These are phyloP conservation scores for Trichophaea hybrida DNA, from an alignment of 2,329 filamentous ascomycete genomes.

Conservation along the genomic window DNA sequence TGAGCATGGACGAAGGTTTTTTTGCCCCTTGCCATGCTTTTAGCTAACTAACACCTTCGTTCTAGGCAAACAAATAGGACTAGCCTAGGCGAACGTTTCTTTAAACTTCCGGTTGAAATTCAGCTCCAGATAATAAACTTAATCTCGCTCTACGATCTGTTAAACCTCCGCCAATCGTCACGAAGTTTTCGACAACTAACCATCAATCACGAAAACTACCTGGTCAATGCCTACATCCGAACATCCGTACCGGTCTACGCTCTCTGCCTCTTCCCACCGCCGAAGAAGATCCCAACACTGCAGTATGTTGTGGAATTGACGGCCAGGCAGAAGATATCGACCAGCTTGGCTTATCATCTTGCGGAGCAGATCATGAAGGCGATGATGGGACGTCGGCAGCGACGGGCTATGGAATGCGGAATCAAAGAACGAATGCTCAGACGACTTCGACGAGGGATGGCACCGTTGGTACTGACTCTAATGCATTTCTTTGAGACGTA, in stretches of 20 bases:
- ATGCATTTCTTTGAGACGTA: constrained; percentile 23
- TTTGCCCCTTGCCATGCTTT: no score
- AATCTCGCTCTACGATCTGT: constrained; percentile 16
- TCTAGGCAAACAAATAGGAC: neutral
- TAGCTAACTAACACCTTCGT: no score
- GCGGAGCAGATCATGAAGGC: constrained; percentile 23
- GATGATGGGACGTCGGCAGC: constrained; percentile 17
- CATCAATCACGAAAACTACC: constrained; percentile 15
- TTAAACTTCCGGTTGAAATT: constrained; percentile 19
- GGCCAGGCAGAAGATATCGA: constrained; percentile 16
- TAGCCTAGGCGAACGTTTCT: constrained; percentile 15
- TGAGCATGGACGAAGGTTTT: no score
- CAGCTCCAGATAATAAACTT: constrained; percentile 20
- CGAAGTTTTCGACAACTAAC: constrained; percentile 17
- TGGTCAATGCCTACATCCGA: constrained; percentile 21
- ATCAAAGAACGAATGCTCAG: constrained; percentile 15
- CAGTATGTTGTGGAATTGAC: constrained; percentile 19
- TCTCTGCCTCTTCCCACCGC: constrained; percentile 10
- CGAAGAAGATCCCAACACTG: constrained; percentile 11
- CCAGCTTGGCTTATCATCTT: constrained; percentile 12
- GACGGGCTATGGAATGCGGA: constrained; percentile 14
- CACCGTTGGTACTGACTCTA: constrained; percentile 18
- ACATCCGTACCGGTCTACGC: constrained; percentile 18
- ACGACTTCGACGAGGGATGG: constrained; percentile 17
- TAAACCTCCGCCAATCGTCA: constrained; percentile 15